These are phyloP conservation scores for Xanthoceras sorbifolium DNA, from an alignment of 345 rosid species.

Conservation along the genomic window DNA sequence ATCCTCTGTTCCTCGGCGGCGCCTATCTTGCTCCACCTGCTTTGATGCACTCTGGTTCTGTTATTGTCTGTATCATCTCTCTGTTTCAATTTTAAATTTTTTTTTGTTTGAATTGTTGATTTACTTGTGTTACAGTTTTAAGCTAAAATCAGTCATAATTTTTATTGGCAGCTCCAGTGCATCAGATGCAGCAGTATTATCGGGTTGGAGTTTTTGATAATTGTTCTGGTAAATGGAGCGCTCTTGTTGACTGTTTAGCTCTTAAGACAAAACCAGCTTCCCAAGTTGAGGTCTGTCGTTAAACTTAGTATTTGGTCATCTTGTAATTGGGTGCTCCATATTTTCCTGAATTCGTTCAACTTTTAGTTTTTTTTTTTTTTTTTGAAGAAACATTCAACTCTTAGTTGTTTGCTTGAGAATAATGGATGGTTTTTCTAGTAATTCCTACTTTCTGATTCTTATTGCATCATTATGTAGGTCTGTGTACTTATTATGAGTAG, in stretches of 20 bases:
- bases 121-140: background rate
- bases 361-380: too few species aligned
- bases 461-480: background rate
- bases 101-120: background rate
- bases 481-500: background rate
- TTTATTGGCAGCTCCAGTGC: conserved; percentile 61
- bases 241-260: conserved; percentile 60
- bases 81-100: background rate
- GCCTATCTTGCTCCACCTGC: conserved; percentile 52
- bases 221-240: conserved; percentile 62
- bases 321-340: background rate
- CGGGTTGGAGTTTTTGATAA: conserved; percentile 69
- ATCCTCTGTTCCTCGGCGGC: conserved; percentile 29
- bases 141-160: background rate
- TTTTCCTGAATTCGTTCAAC: background rate
- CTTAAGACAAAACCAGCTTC: conserved; percentile 69
- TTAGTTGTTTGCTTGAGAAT: background rate
- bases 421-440: background rate
- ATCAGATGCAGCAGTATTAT: conserved; percentile 88
- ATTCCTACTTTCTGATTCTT: background rate
- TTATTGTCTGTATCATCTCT: conserved; percentile 52
- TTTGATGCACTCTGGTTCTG: conserved; percentile 92
- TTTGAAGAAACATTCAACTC: too few species aligned
- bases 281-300: conserved; percentile 53
- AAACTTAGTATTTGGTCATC: background rate